Evolutionary conservation across 805 yeast species (phyloP), one percentile per base, ranked within the genome.

Genomic region (Yamadazyma kitorensis): DNA sequence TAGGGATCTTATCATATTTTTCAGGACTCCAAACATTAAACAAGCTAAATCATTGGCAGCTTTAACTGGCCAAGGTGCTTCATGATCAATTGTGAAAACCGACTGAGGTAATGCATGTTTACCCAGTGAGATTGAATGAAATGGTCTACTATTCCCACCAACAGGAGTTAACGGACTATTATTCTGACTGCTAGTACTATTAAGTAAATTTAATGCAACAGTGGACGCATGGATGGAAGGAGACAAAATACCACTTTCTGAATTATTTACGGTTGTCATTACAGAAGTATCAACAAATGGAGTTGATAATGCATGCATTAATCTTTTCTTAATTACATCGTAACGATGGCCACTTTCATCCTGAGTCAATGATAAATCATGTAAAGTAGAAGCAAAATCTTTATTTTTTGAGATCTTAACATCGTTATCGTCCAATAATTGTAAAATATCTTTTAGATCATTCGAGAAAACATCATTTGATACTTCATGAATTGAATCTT

Each of bases 41-140:
- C 95, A 85, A 0, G 96, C 95, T 44, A 88, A 66, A 58, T 89
- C 97, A 54, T 91, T 89, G 11, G 94, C 87, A 5, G 94, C 89
- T 49, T 76, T 77, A 31, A 89, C 72, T 17, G 68, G 61, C 89
- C 93, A 89, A 1, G 97, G 97, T 30, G 74, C 71, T 10, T 73
- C 76, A 16, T 74, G 63, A 2, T 78, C 78, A 31, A 94, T 85
- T 0, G 96, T 86, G 54, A 89, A 81, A 9, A 88, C 81, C 0
- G 96, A 93, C 51, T 86, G 93, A 8, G 91, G 91, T 1, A 77
- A 67, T 0, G 82, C 58, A 39, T 80, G 81, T 47, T 84, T 87
- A 2, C 84, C 80, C 0, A 88, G 72, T 0, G 86, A 71, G 40
- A 79, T 61, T 23, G 82, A 54, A 62, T 86, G 86, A 57, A 74